Base-by-base conservation (phyloP, 1,284 basidiomycete genomes). In the Leccinum solheimii region DNA sequence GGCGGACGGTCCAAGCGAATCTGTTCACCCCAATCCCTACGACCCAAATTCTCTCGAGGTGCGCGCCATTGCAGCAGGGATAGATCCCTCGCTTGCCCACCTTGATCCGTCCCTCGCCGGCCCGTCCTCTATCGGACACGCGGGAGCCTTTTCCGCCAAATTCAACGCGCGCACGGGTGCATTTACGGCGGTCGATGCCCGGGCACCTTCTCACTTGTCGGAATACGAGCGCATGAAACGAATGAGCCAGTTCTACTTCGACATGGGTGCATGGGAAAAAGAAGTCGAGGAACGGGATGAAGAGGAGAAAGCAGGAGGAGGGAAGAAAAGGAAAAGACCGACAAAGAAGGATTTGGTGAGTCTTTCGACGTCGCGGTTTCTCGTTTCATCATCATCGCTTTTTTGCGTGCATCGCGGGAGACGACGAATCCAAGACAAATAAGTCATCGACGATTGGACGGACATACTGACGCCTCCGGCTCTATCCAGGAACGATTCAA, bases 221-320 rank as follows among this genome's bases (percentile, higher is more conserved):
- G 94, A 95, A 75, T 92, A 86, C 67, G 92, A 93, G 67, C 83
- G 92, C 21, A 86, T 87, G 69, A 91, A 91, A 72, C 82, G 94
- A 57, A 95, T 95, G 89, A 92, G 88, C 77, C 85, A 87, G 70
- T 91, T 92, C 66, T 96, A 93, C 76, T 96, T 95, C 68, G 94
- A 96, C 70, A 88, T 93, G 32, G 84, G 85, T 14, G 85, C 83
- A 55, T 96, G 92, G 92, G 90, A 95, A 76, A 69, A 82, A 62
- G 84, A 94, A 55, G 81, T 89, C 13, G 89, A 85, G 52, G 72
- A 79, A 62, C 80, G 86, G 11, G 80, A 85, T 68, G 80, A 75
- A 34, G 83, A 83, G 62, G 86, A 83, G 62, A 79, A 76, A 16
- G 83, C 80, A 26, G 82, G 79, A 38, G 85, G 80, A 62, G 83